phyloP scores from a whole-genome alignment of 2,329 filamentous ascomycete species.

The Diaporthe destruens region DNA sequence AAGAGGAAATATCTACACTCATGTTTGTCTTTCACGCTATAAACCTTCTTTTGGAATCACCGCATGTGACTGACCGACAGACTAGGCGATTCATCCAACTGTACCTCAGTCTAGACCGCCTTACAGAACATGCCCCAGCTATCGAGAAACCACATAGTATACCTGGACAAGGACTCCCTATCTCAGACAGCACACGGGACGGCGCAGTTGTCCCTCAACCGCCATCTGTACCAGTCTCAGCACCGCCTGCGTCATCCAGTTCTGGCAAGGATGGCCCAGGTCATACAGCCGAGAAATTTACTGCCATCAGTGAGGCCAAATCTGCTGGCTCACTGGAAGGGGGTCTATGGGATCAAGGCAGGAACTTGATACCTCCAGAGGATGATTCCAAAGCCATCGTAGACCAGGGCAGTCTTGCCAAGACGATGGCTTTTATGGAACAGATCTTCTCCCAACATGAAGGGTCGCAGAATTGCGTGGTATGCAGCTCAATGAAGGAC shows the following conservation, averaged over 20 bases:
- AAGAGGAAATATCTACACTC: neutral
- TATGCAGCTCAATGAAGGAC: conserved; percentile 1
- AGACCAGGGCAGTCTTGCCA: neutral
- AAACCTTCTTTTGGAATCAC: neutral
- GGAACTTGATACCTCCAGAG: neutral
- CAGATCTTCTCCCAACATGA: neutral
- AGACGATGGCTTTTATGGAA: neutral
- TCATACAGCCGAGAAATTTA: too few species aligned
- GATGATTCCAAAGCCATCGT: neutral
- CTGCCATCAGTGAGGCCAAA: neutral
- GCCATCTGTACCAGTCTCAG: neutral
- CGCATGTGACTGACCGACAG: neutral
- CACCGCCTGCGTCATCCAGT: too few species aligned
- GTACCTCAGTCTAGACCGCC: neutral
- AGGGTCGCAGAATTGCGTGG: neutral
- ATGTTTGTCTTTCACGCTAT: neutral
- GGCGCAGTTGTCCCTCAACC: neutral
- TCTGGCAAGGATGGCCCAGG: neutral
- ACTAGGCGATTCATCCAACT: neutral
- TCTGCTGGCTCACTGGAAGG: neutral
- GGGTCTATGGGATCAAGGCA: neutral
- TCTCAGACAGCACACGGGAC: neutral
- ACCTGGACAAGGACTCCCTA: neutral
- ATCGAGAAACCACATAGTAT: neutral
- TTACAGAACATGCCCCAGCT: neutral